Evolutionary conservation across 2,329 filamentous ascomycete species (phyloP).

Genomic region (Leptographium wingfieldii): DNA sequence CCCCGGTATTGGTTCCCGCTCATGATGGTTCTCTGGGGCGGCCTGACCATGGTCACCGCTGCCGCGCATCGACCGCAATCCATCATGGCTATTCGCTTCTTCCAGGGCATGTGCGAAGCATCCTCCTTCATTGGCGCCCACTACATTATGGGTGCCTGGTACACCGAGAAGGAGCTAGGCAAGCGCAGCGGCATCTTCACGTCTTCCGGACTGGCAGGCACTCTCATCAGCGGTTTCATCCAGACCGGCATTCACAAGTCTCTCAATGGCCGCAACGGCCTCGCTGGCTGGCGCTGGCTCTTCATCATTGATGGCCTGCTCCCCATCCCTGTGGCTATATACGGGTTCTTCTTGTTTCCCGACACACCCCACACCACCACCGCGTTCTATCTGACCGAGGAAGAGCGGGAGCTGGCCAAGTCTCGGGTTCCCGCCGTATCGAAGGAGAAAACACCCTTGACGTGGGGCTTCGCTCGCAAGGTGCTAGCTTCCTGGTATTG

Average conservation of each 20-base stretch:
- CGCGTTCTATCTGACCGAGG: slow-evolving; percentile 32
- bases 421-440: slow-evolving; percentile 24
- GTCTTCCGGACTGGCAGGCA: slow-evolving; percentile 44
- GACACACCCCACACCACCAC: slow-evolving; percentile 37
- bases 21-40: slow-evolving; percentile 53
- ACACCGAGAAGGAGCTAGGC: slow-evolving; percentile 46
- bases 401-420: slow-evolving; percentile 23
- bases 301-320: slow-evolving; percentile 42
- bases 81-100: slow-evolving; percentile 48
- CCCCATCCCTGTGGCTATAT: slow-evolving; percentile 42
- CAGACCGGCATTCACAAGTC: slow-evolving; percentile 38
- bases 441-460: slow-evolving; percentile 16
- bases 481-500: slow-evolving; percentile 49
- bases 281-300: slow-evolving; percentile 43
- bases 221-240: slow-evolving; percentile 50
- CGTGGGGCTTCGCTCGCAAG: slow-evolving; percentile 35
- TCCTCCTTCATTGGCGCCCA: slow-evolving; percentile 45
- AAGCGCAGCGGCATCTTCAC: slow-evolving; percentile 51
- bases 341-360: slow-evolving; percentile 40
- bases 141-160: slow-evolving; percentile 50
- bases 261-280: slow-evolving; percentile 31
- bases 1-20: slow-evolving; percentile 51
- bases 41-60: slow-evolving; percentile 49
- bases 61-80: slow-evolving; percentile 34
- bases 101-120: slow-evolving; percentile 42